These are phyloP conservation scores for Rhododendron henanense DNA, from an alignment of 148 eudicot genomes.

Conservation along the genomic window DNA sequence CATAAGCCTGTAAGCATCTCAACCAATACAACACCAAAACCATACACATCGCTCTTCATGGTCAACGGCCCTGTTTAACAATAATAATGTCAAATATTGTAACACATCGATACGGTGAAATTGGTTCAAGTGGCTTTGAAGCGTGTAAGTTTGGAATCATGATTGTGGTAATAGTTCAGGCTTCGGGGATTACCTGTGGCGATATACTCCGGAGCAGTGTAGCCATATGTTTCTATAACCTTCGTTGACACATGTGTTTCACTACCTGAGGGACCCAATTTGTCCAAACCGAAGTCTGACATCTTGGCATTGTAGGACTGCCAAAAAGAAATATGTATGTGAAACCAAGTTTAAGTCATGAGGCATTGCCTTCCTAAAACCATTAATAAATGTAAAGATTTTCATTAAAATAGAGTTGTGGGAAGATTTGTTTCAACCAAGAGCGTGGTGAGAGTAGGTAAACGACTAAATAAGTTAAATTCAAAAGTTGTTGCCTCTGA, in stretches of 20 bases:
- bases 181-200: no score
- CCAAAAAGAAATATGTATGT: not conserved
- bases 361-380: not conserved
- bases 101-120: no score
- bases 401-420: not conserved
- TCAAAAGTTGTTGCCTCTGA: not conserved
- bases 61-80: no score
- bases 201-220: conserved; percentile 62
- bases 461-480: not conserved
- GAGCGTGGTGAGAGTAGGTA: not conserved
- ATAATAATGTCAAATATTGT: no score
- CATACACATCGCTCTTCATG: no score
- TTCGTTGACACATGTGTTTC: conserved; percentile 67
- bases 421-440: not conserved
- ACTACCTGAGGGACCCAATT: conserved; percentile 63
- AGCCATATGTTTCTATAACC: conserved; percentile 78
- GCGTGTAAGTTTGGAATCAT: no score
- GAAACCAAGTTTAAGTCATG: not conserved
- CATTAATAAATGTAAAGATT: no score
- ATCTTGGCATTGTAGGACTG: conserved; percentile 78
- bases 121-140: no score
- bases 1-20: no score
- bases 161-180: no score
- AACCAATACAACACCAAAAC: no score
- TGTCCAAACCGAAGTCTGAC: conserved; percentile 83